A percentile compares a stretch with the other conserved stretches of the same genome.
Conservation (phyloP, 2,329 filamentous ascomycete genomes). For the Sporothrix pseudoabietina region DNA sequence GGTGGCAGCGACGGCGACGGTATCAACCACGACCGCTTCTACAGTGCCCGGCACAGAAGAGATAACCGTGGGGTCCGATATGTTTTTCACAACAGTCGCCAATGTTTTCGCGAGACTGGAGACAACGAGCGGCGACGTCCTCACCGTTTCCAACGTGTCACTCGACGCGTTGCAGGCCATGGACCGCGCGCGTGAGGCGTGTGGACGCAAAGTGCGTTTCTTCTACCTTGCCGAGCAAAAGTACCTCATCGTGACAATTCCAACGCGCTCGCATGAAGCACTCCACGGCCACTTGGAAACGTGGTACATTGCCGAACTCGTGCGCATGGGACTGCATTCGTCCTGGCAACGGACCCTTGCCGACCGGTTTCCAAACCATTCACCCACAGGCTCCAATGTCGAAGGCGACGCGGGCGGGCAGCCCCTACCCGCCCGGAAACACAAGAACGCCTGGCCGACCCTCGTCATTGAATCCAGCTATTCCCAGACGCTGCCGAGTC, state of each 20-base stretch:
- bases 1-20: no score
- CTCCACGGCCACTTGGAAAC: background rate
- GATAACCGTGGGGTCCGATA: background rate
- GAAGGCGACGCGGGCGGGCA: conserved; percentile 21
- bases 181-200: background rate
- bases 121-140: background rate
- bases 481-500: background rate
- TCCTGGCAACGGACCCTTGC: background rate
- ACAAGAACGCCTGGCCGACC: conserved; percentile 3
- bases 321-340: background rate
- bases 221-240: background rate
- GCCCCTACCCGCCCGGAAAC: background rate
- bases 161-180: background rate
- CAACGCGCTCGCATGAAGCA: background rate
- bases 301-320: background rate
- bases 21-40: background rate
- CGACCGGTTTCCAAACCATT: background rate
- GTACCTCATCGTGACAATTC: background rate
- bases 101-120: background rate
- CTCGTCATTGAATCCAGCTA: conserved; percentile 21
- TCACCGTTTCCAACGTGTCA: background rate
- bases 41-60: background rate
- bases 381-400: conserved; percentile 2
- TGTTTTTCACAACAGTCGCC: background rate
- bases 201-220: background rate